Base-by-base conservation (phyloP, 176 grass and related monocot species). In the Leersia perrieri region DNA sequence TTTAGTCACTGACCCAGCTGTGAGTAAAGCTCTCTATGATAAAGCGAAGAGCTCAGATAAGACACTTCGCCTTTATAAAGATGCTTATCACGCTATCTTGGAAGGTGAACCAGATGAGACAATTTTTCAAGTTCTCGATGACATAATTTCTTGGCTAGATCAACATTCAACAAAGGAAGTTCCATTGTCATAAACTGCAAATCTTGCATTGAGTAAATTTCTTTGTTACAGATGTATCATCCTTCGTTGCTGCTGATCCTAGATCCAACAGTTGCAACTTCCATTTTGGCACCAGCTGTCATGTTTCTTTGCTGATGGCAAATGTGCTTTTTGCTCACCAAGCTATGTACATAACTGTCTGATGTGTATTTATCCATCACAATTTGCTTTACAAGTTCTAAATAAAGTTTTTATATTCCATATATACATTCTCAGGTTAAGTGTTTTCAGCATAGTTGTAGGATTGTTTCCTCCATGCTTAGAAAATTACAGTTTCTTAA, bases 21-120 rank as follows among this genome's bases (percentile, higher is more conserved):
- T 98, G 70, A 98, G 96, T 80, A 98, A 98, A 87, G 96, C 90
- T 78, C 72, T 98, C 62, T 90, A 95, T 84, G 88, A 91, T 58
- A 98, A 93, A 63, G 88, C 96, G 1, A 98, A 79, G 68, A 98
- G 88, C 68, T 70, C 84, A 31, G 92, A 95, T 84, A 98, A 98
- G 79, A 95, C 89, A 32, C 73, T 98, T 23, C 80, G 81, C 57
- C 84, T 98, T 64, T 98, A 95, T 60, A 86, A 93, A 86, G 86
- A 86, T 40, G 90, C 92, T 8, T 93, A 78, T 18, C 96, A 98
- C 51, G 44, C 96, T 35, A 81, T 95, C 63, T 78, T 95, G 6
- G 96, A 98, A 89, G 96, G 96, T 60, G 96, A 98, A 86, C 65
- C 96, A 0, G 96, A 98, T 22, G 92, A 95, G 64, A 62, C 77